A percentile compares a stretch with the other conserved stretches of the same genome.
phyloP scores from a whole-genome alignment of 2,329 filamentous ascomycete species.

The Aureobasidium lini region DNA sequence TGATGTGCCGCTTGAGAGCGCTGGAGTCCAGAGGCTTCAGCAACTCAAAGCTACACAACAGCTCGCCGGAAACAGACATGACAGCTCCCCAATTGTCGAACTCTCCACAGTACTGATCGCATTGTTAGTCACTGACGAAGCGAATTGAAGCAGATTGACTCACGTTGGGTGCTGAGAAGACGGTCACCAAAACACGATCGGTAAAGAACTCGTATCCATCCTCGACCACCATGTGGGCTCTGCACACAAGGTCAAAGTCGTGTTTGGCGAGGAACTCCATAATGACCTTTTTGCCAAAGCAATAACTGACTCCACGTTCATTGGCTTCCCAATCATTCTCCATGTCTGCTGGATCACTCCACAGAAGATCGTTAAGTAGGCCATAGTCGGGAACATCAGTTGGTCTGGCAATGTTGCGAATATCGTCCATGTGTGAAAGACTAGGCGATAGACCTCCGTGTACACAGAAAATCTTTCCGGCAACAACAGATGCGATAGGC shows the following conservation, averaged over 20 bases:
- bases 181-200: conserved; percentile 87
- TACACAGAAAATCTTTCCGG: conserved; percentile 95
- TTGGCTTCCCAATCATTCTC: conserved; percentile 94
- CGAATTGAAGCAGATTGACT: conserved; percentile 34
- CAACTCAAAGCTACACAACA: conserved; percentile 94
- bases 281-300: conserved; percentile 97
- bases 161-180: conserved; percentile 96
- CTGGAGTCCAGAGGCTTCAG: conserved; percentile 94
- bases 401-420: conserved; percentile 87
- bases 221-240: conserved; percentile 98
- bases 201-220: conserved; percentile 99
- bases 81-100: conserved; percentile 99
- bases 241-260: conserved; percentile 94
- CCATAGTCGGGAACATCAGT: conserved; percentile 98
- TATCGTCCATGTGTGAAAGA: conserved; percentile 95
- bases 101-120: conserved; percentile 83
- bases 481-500: conserved; percentile 92
- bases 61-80: conserved; percentile 91
- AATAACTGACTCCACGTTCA: conserved; percentile 93
- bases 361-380: conserved; percentile 86
- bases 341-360: conserved; percentile 98
- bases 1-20: conserved; percentile 96
- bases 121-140: conserved; percentile 18
- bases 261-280: conserved; percentile 90
- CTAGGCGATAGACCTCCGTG: conserved; percentile 91